Evolutionary conservation across 2,329 filamentous ascomycete species (phyloP).

Genomic region (Exophiala phaeomuriformis): DNA sequence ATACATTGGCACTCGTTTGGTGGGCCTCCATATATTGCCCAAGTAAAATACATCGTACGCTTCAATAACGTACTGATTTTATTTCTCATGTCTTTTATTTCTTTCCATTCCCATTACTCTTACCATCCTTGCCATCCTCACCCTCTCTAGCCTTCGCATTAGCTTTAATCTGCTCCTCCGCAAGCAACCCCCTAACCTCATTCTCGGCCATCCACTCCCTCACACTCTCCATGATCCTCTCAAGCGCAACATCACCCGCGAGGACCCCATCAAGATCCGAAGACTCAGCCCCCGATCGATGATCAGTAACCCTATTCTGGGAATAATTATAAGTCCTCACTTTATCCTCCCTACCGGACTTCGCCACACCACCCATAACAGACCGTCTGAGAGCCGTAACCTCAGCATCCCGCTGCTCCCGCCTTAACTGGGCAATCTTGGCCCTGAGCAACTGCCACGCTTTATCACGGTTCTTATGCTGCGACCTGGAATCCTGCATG

Average conservation of each 20-base stretch:
- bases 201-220: constrained; percentile 65
- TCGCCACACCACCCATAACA: constrained; percentile 66
- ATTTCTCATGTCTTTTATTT: constrained; percentile 7
- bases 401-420: constrained; percentile 78
- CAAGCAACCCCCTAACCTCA: constrained; percentile 65
- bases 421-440: constrained; percentile 67
- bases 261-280: constrained; percentile 77
- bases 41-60: too few relatives aligned
- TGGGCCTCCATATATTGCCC: too few relatives aligned
- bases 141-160: constrained; percentile 11
- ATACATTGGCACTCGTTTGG: too few relatives aligned
- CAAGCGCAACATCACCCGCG: constrained; percentile 63
- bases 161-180: constrained; percentile 50
- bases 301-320: constrained; percentile 79
- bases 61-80: too few relatives aligned
- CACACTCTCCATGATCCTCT: constrained; percentile 70
- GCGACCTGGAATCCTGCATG: constrained; percentile 88
- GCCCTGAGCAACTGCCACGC: constrained; percentile 82
- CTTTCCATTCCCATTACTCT: constrained; percentile 4
- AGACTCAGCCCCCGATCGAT: constrained; percentile 70
- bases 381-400: constrained; percentile 66
- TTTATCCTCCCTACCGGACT: constrained; percentile 87
- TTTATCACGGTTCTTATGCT: constrained; percentile 77
- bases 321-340: constrained; percentile 82
- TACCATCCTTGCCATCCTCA: neutral